Percentiles rank a stretch among this genome's conserved stretches.
Evolutionary conservation across 345 rosid species (phyloP).

Genomic region (Citrus mangshanensis): DNA sequence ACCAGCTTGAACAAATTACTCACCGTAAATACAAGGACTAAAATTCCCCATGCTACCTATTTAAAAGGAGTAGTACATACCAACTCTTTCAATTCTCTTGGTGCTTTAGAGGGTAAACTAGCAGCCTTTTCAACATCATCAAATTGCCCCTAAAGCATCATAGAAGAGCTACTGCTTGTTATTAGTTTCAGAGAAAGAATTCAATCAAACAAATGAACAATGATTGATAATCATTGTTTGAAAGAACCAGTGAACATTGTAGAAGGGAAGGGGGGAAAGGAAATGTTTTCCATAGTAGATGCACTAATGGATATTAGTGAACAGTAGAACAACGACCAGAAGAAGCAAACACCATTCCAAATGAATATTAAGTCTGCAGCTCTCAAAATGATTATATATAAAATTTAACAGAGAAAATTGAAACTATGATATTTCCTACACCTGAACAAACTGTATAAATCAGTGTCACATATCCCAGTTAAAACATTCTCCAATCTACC

Average conservation of each 20-base stretch:
- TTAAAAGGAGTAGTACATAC: conserved; percentile 33
- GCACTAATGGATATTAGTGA: background rate
- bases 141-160: conserved; percentile 55
- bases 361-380: background rate
- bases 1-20: background rate
- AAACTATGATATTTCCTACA: background rate
- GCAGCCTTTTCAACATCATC: conserved; percentile 65
- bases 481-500: background rate
- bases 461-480: background rate
- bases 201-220: background rate
- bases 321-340: background rate
- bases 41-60: background rate
- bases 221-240: background rate
- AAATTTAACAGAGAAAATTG: background rate
- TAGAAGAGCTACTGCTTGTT: background rate
- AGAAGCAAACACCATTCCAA: background rate
- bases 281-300: background rate
- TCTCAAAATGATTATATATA: background rate
- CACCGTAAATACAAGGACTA: background rate
- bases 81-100: conserved; percentile 69
- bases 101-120: conserved; percentile 51
- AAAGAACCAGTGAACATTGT: background rate
- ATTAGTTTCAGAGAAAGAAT: background rate
- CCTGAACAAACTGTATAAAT: background rate
- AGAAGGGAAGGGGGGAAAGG: too few relatives aligned